A percentile compares a stretch with the other conserved stretches of the same genome.
Evolutionary conservation across 768 basidiomycete genomes (phyloP).

Genomic region (Pisolithus sp.): DNA sequence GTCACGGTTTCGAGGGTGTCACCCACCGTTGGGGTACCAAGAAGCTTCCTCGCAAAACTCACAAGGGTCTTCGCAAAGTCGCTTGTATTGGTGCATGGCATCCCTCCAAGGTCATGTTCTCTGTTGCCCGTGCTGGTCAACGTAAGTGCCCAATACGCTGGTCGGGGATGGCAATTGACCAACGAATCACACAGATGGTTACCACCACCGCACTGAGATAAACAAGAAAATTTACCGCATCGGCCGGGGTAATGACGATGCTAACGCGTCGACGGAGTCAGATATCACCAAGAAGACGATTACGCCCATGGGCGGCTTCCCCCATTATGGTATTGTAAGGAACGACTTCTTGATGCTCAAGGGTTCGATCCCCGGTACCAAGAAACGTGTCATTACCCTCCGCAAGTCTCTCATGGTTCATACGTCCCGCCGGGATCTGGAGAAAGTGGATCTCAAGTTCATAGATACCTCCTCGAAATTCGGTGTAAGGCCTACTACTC

Average conservation of each 20-base stretch:
- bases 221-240: slow-evolving; percentile 99
- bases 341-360: slow-evolving; percentile 98
- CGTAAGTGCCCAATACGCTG: slow-evolving; percentile 46
- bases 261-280: slow-evolving; percentile 88
- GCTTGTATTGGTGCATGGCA: slow-evolving; percentile 99
- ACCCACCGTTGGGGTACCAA: slow-evolving; percentile 99
- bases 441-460: slow-evolving; percentile 97
- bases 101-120: slow-evolving; percentile 99
- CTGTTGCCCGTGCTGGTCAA: slow-evolving; percentile 99
- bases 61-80: slow-evolving; percentile 99
- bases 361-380: slow-evolving; percentile 91
- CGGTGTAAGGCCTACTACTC: slow-evolving; percentile 54
- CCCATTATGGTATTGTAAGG: slow-evolving; percentile 97
- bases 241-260: slow-evolving; percentile 68
- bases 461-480: slow-evolving; percentile 98
- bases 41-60: slow-evolving; percentile 97
- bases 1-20: slow-evolving; percentile 99
- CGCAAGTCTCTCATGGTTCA: slow-evolving; percentile 96
- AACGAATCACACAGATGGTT: slow-evolving; percentile 57
- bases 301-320: slow-evolving; percentile 98
- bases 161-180: not conserved
- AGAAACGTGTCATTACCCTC: slow-evolving; percentile 96
- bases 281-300: slow-evolving; percentile 92
- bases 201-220: slow-evolving; percentile 94
- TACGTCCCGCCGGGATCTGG: slow-evolving; percentile 91